Evolutionary conservation across 2,329 filamentous ascomycete species (phyloP), one percentile per base, ranked within the genome.

Genomic region (Microsporum ferrugineum): DNA sequence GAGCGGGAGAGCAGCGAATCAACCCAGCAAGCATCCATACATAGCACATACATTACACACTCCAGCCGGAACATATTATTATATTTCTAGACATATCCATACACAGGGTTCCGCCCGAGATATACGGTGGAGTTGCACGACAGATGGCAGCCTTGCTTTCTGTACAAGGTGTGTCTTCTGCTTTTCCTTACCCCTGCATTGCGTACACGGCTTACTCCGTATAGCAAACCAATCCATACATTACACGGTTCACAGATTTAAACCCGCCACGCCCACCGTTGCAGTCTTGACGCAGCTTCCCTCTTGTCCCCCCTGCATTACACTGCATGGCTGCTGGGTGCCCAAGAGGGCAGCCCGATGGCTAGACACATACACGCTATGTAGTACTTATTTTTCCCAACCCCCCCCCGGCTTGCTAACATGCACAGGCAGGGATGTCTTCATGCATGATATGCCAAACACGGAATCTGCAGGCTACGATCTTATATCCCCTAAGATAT

Each of bases 1-100:
- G 45, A 49, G 45, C 45, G 45, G 45, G 45, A 49, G 45, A 49
- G 45, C 45, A 49, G 45, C 45, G 45, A 49, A 49, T 49, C 45
- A 31, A 10, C 45, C 43, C 1, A 23, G 23, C 23, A 23, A 23
- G 17, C 17, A 23, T 23, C 17, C 17, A 23, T 23, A 23, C 17
- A 23, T 23, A 23, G 17, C 17, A 23, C 17, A 23, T 23, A 23
- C 17, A 23, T 23, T 23, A 23, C 17, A 23, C 17, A 23, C 17
- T 23, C 17, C 17, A 23, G 17, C 17, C 17, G 17, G 17, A 23
- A 23, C 17, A 23, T 23, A 23, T 23, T 23, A 23, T 23, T 23
- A 23, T 23, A 23, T 23, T 23, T 23, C 17, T 23, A 23, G 17
- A 23, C 17, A 23, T 23, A 23, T 23, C 17, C 17, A 23, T 1